phyloP scores from a whole-genome alignment of 345 rosid genomes.

The Streptanthus diversifolius region DNA sequence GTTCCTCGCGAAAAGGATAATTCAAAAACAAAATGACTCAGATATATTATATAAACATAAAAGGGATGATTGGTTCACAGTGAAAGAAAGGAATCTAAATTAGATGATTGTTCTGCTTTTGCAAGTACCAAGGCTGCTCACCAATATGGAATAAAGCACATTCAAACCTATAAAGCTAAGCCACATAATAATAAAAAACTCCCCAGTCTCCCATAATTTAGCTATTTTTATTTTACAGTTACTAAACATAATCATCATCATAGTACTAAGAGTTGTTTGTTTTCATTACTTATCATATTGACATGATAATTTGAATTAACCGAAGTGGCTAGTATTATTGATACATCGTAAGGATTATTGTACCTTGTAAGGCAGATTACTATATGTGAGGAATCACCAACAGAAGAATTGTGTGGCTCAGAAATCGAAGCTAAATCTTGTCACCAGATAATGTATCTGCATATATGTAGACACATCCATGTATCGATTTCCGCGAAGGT shows the following conservation, averaged over 20 bases:
- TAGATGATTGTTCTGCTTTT: conserved; percentile 52
- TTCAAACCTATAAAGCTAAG: conserved; percentile 48
- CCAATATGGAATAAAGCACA: conserved; percentile 62
- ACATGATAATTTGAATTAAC: neutral
- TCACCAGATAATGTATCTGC: conserved; percentile 21
- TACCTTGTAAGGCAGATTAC: neutral
- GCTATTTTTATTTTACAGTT: neutral
- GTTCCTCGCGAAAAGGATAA: neutral
- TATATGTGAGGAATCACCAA: neutral
- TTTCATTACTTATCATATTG: neutral
- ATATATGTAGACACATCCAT: conserved; percentile 1
- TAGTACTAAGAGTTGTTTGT: neutral
- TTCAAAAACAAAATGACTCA: conserved; percentile 7
- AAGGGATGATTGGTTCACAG: conserved; percentile 37
- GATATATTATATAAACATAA: neutral
- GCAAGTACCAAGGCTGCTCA: conserved; percentile 59
- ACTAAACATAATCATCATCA: conserved; percentile 1
- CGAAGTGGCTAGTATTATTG: neutral
- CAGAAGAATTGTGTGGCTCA: conserved; percentile 20
- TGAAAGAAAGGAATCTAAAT: conserved; percentile 65
- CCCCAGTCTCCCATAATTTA: conserved; percentile 1
- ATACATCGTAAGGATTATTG: neutral
- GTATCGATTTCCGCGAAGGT: conserved; percentile 17
- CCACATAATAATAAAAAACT: conserved; percentile 21
- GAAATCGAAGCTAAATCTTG: conserved; percentile 23